phyloP scores from a whole-genome alignment of 306 rosid species.

The Crataegus laevigata region DNA sequence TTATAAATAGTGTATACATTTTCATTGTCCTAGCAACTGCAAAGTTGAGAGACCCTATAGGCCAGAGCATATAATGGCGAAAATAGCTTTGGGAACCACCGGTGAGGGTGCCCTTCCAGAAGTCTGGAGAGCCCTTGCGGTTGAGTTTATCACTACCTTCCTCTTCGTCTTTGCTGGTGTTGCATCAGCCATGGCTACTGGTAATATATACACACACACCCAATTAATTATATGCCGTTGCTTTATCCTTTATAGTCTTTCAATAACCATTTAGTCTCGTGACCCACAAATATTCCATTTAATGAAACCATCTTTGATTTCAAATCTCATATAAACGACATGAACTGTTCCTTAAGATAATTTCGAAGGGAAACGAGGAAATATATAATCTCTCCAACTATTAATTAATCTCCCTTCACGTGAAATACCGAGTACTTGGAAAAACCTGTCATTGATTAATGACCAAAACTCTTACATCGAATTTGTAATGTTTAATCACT shows the following conservation, averaged over 20 bases:
- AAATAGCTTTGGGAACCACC: slow-evolving; percentile 54
- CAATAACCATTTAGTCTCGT: neutral
- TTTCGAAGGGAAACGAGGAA: no score
- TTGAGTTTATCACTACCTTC: slow-evolving; percentile 80
- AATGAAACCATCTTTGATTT: neutral
- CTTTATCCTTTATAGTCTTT: neutral
- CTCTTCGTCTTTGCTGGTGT: slow-evolving; percentile 82
- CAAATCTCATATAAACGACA: neutral
- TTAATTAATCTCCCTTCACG: no score
- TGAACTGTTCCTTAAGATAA: neutral
- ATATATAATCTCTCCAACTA: no score
- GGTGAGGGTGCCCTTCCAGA: slow-evolving; percentile 59
- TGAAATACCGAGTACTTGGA: no score
- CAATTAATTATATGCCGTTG: neutral
- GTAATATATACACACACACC: slow-evolving; percentile 16
- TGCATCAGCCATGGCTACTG: slow-evolving; percentile 64
- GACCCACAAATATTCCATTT: neutral
- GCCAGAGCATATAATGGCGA: slow-evolving; percentile 33
- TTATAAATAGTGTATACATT: neutral
- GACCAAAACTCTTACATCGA: neutral
- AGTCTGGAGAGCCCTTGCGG: slow-evolving; percentile 60
- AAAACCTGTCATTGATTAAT: no score
- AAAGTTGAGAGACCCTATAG: neutral
- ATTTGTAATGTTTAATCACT: neutral
- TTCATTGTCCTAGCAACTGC: neutral